phyloP scores from a whole-genome alignment of 2,329 filamentous ascomycete genomes.

The Dactylella cylindrospora region DNA sequence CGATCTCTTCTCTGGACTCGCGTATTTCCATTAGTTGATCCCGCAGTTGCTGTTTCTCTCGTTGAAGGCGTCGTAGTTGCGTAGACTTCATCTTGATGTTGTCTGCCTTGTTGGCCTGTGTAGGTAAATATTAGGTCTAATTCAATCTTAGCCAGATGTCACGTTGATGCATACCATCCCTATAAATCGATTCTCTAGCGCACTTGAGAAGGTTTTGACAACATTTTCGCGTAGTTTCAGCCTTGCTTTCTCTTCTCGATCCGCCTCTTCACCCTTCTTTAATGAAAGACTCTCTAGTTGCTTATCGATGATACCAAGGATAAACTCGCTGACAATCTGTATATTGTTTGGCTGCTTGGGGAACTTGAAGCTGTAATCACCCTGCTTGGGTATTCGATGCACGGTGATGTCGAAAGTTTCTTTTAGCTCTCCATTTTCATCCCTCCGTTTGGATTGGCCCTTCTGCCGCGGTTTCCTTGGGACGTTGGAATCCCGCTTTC shows the following conservation, averaged over 20 bases:
- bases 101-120: conserved; percentile 35
- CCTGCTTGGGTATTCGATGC: conserved; percentile 33
- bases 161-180: conserved; percentile 40
- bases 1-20: conserved; percentile 45
- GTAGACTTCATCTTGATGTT: conserved; percentile 39
- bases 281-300: conserved; percentile 32
- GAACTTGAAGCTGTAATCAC: conserved; percentile 38
- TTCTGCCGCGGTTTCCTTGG: conserved; percentile 8
- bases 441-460: conserved; percentile 10
- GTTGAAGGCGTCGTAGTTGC: conserved; percentile 24
- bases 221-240: conserved; percentile 42
- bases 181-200: conserved; percentile 45
- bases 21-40: conserved; percentile 45
- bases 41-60: conserved; percentile 45
- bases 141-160: not conserved
- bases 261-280: conserved; percentile 24
- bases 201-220: conserved; percentile 46
- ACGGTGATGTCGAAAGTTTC: conserved; percentile 42
- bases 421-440: conserved; percentile 29
- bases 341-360: conserved; percentile 36
- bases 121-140: not conserved
- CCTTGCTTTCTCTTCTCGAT: conserved; percentile 39
- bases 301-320: conserved; percentile 29
- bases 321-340: conserved; percentile 25
- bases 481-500: conserved; percentile 2